Percentiles rank a stretch among this genome's conserved stretches.
phyloP scores from a whole-genome alignment of 495 filamentous ascomycete genomes.

The Talaromyces liani region DNA sequence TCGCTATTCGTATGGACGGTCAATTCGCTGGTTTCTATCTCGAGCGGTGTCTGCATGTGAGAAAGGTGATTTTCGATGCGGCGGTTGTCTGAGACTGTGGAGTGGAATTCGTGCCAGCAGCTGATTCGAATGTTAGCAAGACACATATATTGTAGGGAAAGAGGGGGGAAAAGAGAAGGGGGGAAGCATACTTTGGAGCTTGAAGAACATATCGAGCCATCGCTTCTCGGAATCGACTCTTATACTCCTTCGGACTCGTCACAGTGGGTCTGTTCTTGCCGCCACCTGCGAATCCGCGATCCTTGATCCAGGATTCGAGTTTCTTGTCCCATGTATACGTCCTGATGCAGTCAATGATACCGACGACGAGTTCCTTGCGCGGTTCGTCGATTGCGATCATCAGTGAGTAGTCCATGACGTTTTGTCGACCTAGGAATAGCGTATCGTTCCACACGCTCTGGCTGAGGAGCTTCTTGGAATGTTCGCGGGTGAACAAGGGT shows the following conservation, averaged over 20 bases:
- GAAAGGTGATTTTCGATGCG: constrained; percentile 26
- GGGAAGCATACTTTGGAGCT: constrained; percentile 49
- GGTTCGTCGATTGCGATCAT: constrained; percentile 97
- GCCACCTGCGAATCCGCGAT: constrained; percentile 77
- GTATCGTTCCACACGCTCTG: constrained; percentile 93
- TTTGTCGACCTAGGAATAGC: constrained; percentile 79
- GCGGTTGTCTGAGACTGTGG: constrained; percentile 38
- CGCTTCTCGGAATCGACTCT: constrained; percentile 88
- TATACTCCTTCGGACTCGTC: constrained; percentile 96
- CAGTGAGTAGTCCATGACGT: constrained; percentile 98
- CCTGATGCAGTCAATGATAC: constrained; percentile 96
- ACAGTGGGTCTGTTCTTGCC: constrained; percentile 89
- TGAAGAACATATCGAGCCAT: constrained; percentile 88
- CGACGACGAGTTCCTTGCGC: constrained; percentile 84
- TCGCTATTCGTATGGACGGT: constrained; percentile 1
- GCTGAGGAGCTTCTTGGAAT: constrained; percentile 81
- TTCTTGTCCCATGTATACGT: constrained; percentile 99
- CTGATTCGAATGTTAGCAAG: constrained; percentile 20
- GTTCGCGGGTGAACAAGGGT: constrained; percentile 87
- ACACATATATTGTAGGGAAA: constrained; percentile 7
- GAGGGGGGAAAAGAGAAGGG: too few species aligned
- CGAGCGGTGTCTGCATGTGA: constrained; percentile 13
- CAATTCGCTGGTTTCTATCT: constrained; percentile 22
- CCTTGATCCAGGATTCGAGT: constrained; percentile 97
- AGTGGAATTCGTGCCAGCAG: constrained; percentile 68